Evolutionary conservation across 2,329 filamentous ascomycete genomes (phyloP), one percentile per base, ranked within the genome.

Genomic region (Colletotrichum kahawae): DNA sequence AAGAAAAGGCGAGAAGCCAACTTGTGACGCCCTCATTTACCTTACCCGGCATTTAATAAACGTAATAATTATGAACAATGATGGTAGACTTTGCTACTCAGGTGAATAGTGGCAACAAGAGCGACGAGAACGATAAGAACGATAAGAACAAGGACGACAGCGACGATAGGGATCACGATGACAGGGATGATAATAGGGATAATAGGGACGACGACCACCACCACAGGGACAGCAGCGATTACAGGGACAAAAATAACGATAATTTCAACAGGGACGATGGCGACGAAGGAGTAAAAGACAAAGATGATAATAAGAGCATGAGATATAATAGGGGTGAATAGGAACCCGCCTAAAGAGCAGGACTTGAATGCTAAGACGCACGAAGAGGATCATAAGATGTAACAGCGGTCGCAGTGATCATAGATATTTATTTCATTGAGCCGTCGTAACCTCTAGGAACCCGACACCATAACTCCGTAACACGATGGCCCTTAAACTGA

Each of bases 291-390:
- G n/a, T n/a, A n/a, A n/a, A n/a, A n/a, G n/a, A n/a, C n/a, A n/a
- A n/a, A n/a, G n/a, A n/a, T n/a, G n/a, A n/a, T n/a, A n/a, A n/a
- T n/a, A 8, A 33, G 9, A 3, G 9, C 7, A 33, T 9, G 4
- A 8, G 3, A 12, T 3, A 33, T 10, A 33, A 33, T 12, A 33
- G 1, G 10, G 31, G 9, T 12, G 4, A 4, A 4, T 10, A 33
- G 16, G 16, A 38, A 4, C 18, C 16, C 8, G 0, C 9, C 4
- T 8, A n/a, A 43, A 3, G 0, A 43, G 16, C 8, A n/a, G 4
- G 4, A 5, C 4, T 10, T 3, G 3, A 0, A 10, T n/a, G 16
- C 7, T 10, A 7, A 4, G 1, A 5, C 2, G 3, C 3, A n/a
- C 18, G 18, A 10, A n/a, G 8, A n/a, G 4, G 1, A 43, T 43